Percentiles rank a stretch among this genome's conserved stretches.
phyloP scores from a whole-genome alignment of 2,329 filamentous ascomycete species.

The Chaetomiaceae sp. region DNA sequence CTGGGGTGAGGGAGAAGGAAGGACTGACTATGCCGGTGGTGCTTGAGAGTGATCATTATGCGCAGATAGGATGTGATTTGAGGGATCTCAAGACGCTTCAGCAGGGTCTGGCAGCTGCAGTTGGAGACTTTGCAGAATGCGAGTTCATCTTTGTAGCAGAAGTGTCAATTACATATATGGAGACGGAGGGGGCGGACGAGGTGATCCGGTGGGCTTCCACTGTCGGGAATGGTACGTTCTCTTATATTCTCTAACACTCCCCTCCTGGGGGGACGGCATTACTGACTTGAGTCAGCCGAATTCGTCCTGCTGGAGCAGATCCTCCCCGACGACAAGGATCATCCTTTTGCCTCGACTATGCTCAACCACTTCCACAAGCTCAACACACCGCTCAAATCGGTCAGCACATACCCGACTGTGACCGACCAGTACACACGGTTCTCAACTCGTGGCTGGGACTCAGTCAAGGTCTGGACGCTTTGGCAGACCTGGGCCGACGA shows the following conservation, averaged over 20 bases:
- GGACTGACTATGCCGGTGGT: slow-evolving; percentile 37
- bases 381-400: slow-evolving; percentile 70
- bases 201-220: slow-evolving; percentile 74
- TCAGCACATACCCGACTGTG: slow-evolving; percentile 64
- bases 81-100: slow-evolving; percentile 61
- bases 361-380: slow-evolving; percentile 77
- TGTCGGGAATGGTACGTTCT: slow-evolving; percentile 58
- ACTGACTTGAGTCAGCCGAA: slow-evolving; percentile 46
- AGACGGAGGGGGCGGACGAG: slow-evolving; percentile 64
- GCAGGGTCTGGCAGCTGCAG: slow-evolving; percentile 51
- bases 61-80: slow-evolving; percentile 78
- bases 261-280: too few relatives aligned
- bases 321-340: slow-evolving; percentile 68
- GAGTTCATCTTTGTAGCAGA: slow-evolving; percentile 79
- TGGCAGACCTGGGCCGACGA: slow-evolving; percentile 79
- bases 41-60: slow-evolving; percentile 65
- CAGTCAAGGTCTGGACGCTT: slow-evolving; percentile 60
- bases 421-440: slow-evolving; percentile 68
- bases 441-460: slow-evolving; percentile 60
- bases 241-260: not conserved
- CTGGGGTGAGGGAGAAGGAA: slow-evolving; percentile 32
- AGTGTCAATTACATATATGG: slow-evolving; percentile 89
- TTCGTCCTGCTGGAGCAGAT: slow-evolving; percentile 88
- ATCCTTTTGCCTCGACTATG: slow-evolving; percentile 88
- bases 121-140: slow-evolving; percentile 52